Percentiles rank a stretch among this genome's conserved stretches.
These are phyloP conservation scores for Penicillium italicum DNA, from an alignment of 2,329 filamentous ascomycete genomes.

Conservation along the genomic window DNA sequence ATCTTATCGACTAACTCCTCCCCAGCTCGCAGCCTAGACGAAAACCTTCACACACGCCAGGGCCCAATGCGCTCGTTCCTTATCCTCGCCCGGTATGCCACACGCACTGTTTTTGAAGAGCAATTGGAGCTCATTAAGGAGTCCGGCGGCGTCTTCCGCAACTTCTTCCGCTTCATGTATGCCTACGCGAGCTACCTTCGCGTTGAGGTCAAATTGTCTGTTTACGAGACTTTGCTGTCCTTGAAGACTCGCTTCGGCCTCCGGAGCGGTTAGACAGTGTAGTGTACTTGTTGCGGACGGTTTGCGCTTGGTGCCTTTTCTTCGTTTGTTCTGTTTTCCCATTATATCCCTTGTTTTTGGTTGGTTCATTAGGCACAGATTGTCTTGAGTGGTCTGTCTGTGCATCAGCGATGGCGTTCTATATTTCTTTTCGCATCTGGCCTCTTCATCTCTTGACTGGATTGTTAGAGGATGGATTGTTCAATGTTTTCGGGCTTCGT, in stretches of 20 bases:
- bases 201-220: constrained; percentile 55
- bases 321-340: constrained; percentile 4
- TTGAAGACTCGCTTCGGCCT: constrained; percentile 51
- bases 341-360: constrained; percentile 13
- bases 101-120: constrained; percentile 60
- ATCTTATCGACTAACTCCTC: constrained; percentile 4
- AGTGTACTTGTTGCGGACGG: neutral
- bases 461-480: neutral
- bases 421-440: constrained; percentile 7
- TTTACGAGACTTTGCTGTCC: constrained; percentile 57
- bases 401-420: constrained; percentile 32
- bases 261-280: constrained; percentile 11
- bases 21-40: constrained; percentile 76
- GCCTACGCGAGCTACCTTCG: constrained; percentile 54
- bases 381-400: constrained; percentile 22
- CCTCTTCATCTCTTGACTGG: neutral
- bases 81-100: constrained; percentile 62
- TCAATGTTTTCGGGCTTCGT: neutral
- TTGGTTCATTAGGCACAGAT: constrained; percentile 18
- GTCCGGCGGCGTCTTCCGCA: constrained; percentile 50
- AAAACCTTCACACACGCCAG: constrained; percentile 61
- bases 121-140: constrained; percentile 51
- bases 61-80: constrained; percentile 61
- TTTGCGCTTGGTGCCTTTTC: neutral
- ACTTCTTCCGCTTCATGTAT: constrained; percentile 49